Evolutionary conservation across 208 protist species (phyloP).

Genomic region (Perkinsela sp.): DNA sequence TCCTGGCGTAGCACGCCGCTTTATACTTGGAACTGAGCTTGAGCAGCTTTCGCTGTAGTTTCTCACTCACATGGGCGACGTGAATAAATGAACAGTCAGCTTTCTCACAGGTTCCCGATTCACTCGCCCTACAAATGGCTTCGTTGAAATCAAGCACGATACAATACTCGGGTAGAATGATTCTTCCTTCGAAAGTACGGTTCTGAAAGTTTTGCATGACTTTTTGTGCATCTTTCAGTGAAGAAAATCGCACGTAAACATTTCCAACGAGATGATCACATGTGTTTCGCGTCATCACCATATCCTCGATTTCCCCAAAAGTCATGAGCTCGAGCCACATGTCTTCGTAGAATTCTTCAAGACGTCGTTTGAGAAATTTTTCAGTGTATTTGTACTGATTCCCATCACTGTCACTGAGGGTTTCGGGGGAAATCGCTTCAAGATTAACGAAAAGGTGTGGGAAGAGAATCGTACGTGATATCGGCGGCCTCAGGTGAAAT

Average conservation of each 20-base stretch:
- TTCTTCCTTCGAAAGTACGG: constrained; percentile 10
- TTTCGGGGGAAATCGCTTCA: not conserved
- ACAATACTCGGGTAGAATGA: constrained; percentile 24
- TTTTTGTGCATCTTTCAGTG: constrained; percentile 22
- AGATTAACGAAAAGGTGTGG: constrained; percentile 37
- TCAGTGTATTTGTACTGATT: constrained; percentile 3
- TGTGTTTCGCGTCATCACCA: constrained; percentile 33
- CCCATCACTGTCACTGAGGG: not conserved
- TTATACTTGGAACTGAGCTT: not conserved
- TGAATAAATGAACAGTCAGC: constrained; percentile 68
- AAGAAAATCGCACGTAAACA: constrained; percentile 43
- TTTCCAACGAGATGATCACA: constrained; percentile 56
- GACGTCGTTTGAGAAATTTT: constrained; percentile 14
- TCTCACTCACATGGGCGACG: constrained; percentile 10
- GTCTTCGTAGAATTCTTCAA: constrained; percentile 56
- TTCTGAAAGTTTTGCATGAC: constrained; percentile 11
- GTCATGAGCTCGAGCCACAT: constrained; percentile 7
- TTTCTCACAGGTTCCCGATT: constrained; percentile 18
- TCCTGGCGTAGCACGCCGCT: not conserved
- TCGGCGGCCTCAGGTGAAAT: constrained; percentile 22
- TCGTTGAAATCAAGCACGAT: constrained; percentile 63
- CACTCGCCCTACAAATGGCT: constrained; percentile 39
- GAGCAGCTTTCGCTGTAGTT: not conserved
- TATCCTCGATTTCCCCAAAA: constrained; percentile 24
- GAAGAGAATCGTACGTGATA: constrained; percentile 30